These are phyloP conservation scores for Holtermannia corniformis DNA, from an alignment of 768 basidiomycete genomes.

Conservation along the genomic window DNA sequence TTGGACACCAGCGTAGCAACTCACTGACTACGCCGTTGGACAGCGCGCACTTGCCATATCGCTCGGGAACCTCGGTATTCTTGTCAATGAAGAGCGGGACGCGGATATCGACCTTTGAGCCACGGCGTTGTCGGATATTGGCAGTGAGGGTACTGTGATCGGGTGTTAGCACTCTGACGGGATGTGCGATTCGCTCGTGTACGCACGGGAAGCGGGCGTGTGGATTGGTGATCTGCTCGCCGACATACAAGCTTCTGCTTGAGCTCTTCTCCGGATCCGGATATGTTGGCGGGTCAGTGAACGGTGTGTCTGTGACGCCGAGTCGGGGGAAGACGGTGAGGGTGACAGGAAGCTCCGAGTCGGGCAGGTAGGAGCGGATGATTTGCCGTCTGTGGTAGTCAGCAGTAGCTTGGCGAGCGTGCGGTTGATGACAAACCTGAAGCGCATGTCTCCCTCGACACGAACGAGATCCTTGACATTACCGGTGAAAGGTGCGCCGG, in stretches of 20 bases:
- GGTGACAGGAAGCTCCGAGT: constrained; percentile 81
- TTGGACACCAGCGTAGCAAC: constrained; percentile 15
- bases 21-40: constrained; percentile 77
- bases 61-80: constrained; percentile 48
- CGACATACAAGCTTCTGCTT: constrained; percentile 87
- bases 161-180: not conserved
- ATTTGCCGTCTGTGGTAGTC: constrained; percentile 55
- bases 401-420: constrained; percentile 29
- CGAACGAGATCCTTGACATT: constrained; percentile 73
- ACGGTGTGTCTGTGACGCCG: constrained; percentile 65
- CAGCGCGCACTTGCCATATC: constrained; percentile 30
- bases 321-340: constrained; percentile 92
- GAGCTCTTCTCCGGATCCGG: constrained; percentile 61
- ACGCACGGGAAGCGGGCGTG: constrained; percentile 96
- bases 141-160: constrained; percentile 81
- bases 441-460: constrained; percentile 91
- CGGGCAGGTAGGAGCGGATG: constrained; percentile 68
- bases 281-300: constrained; percentile 80
- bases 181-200: not conserved
- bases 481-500: constrained; percentile 88
- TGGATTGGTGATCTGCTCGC: constrained; percentile 91
- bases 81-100: constrained; percentile 84
- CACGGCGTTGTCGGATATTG: constrained; percentile 81
- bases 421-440: constrained; percentile 51
- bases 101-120: constrained; percentile 91